These are phyloP conservation scores for Penicillium sp. DNA, from an alignment of 2,329 filamentous ascomycete genomes.

Conservation along the genomic window DNA sequence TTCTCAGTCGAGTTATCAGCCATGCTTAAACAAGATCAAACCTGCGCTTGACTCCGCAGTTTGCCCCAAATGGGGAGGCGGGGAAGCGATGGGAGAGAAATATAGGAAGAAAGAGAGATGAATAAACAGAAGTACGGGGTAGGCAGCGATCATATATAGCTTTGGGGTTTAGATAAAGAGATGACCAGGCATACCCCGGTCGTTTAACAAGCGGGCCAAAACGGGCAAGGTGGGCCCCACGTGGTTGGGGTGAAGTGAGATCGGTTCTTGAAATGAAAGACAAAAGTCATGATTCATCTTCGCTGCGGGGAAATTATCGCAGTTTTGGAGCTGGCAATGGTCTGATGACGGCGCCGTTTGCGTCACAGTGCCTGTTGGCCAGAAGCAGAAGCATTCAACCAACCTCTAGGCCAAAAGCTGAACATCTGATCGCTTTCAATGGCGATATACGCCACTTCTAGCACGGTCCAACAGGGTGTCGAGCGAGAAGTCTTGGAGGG, in stretches of 20 bases:
- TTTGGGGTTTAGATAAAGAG: not conserved
- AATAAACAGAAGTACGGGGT: not conserved
- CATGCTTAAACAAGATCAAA: constrained; percentile 23
- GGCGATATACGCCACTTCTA: constrained; percentile 3
- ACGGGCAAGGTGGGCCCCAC: constrained; percentile 7
- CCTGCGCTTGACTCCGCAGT: not conserved
- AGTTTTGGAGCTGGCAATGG: not conserved
- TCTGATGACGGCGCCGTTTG: constrained; percentile 18
- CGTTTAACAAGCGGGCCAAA: constrained; percentile 7
- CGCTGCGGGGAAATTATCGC: not conserved
- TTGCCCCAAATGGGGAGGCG: not conserved
- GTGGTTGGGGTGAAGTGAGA: constrained; percentile 11
- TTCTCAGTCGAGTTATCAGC: constrained; percentile 26
- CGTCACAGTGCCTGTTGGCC: constrained; percentile 11
- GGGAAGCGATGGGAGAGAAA: not conserved
- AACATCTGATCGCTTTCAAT: constrained; percentile 12
- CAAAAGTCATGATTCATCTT: constrained; percentile 6
- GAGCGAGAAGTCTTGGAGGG: not conserved
- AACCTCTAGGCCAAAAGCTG: not conserved
- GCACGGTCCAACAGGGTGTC: constrained; percentile 4
- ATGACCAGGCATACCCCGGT: not conserved
- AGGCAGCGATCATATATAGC: constrained; percentile 6
- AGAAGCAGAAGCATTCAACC: not conserved
- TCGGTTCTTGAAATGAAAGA: not conserved
- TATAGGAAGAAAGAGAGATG: not conserved